Base-by-base conservation (phyloP, 306 rosid genomes). In the Lathyrus aphaca region DNA sequence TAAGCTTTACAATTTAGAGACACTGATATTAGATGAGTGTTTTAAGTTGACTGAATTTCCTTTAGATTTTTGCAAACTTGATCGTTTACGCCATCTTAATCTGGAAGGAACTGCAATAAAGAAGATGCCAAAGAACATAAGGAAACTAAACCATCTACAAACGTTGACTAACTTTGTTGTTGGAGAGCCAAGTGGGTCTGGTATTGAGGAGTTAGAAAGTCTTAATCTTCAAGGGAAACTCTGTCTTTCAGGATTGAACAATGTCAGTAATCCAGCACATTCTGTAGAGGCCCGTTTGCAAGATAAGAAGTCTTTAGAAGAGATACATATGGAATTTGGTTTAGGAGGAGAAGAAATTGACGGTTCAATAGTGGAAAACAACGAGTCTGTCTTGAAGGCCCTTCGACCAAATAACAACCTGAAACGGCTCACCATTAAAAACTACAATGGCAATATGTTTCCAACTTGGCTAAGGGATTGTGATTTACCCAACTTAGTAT, bases 391-490 rank as follows among this genome's bases (percentile, higher is more conserved):
- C 7, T 58, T 71, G 2, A 46, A 71, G 62, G 74, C 38, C 71
- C 81, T 29, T 12, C 5, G 3, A 65, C 76, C 76, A 59, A 59
- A 45, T 71, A 11, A 7, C 4, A 71, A 59, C 16, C 11, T 71
- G 16, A 71, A 71, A 8, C 19, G 14, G 25, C 60, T 72, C n/a
- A 32, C 16, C 42, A 27, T 72, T 19, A 1, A 15, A 5, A 9
- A 6, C 25, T 71, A 72, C 39, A 6, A 6, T 4, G 76, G 66
- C 27, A 64, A 17, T 48, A 19, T 29, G 10, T 27, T 81, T 56
- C 79, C 85, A 13, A 30, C 27, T 10, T 81, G 85, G 82, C 44
- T 81, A 17, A 35, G 58, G 12, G 60, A 44, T 49, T 17, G 48
- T 68, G 48, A 38, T 10, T 57, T 18, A 48, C 50, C 50, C 25